Conservation (phyloP, 1,139 yeast species). For the Spathaspora sp. region DNA sequence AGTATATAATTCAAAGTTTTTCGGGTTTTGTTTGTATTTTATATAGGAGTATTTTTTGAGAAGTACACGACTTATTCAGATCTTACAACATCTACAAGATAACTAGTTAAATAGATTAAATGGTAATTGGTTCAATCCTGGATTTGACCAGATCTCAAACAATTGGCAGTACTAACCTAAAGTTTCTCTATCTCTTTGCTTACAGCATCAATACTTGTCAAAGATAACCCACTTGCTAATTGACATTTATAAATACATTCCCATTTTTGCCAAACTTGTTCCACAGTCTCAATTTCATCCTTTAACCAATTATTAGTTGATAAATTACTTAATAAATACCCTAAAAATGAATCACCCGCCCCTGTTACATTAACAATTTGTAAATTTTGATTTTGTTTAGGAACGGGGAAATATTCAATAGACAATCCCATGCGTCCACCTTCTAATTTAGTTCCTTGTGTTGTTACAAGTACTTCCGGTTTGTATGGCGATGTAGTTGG, state of each 20-base stretch:
- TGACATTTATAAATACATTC: conserved; percentile 48
- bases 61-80: background rate
- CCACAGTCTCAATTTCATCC: conserved; percentile 22
- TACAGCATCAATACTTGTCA: conserved; percentile 30
- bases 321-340: conserved; percentile 40
- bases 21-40: background rate
- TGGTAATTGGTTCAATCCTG: no score
- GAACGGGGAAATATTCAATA: conserved; percentile 63
- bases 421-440: conserved; percentile 45
- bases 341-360: conserved; percentile 72
- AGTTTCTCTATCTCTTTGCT: conserved; percentile 11
- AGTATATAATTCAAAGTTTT: background rate
- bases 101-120: no score
- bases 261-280: conserved; percentile 35
- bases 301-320: conserved; percentile 26
- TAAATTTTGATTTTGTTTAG: conserved; percentile 31
- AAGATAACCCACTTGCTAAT: conserved; percentile 51
- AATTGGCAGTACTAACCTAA: background rate
- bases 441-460: conserved; percentile 16
- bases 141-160: no score
- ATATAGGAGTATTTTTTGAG: background rate
- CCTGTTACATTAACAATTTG: conserved; percentile 59
- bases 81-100: no score
- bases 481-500: conserved; percentile 35
- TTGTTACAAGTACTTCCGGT: conserved; percentile 25